A percentile compares a stretch with the other conserved stretches of the same genome.
These are phyloP conservation scores for Phoenix roebelenii DNA, from an alignment of 176 grass and related monocot species.

Conservation along the genomic window DNA sequence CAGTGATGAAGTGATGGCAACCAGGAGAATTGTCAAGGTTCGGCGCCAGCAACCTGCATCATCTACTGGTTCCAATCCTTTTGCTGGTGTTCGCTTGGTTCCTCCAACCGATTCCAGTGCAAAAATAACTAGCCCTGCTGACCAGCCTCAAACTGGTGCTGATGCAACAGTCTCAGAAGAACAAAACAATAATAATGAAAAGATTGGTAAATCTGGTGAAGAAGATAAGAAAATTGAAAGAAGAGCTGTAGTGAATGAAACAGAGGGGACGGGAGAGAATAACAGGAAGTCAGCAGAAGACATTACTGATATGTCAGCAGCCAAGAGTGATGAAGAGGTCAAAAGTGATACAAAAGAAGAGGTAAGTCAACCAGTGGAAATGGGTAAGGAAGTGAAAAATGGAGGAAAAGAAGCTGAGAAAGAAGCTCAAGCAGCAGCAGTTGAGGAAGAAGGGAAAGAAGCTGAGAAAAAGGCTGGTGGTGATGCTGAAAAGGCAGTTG, in stretches of 20 bases:
- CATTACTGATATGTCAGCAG: slow-evolving; percentile 17
- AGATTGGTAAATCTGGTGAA: slow-evolving; percentile 18
- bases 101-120: slow-evolving; percentile 37
- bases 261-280: slow-evolving; percentile 1
- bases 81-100: slow-evolving; percentile 58
- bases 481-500: slow-evolving; percentile 30
- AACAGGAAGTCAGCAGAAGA: slow-evolving; percentile 8
- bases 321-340: not conserved
- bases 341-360: not conserved
- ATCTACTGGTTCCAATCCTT: slow-evolving; percentile 63
- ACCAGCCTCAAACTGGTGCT: slow-evolving; percentile 35
- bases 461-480: slow-evolving; percentile 14
- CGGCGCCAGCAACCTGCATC: slow-evolving; percentile 42
- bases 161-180: slow-evolving; percentile 10
- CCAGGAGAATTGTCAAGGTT: slow-evolving; percentile 74
- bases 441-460: slow-evolving; percentile 24
- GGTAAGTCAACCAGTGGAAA: slow-evolving; percentile 22
- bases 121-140: slow-evolving; percentile 24
- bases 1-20: slow-evolving; percentile 95
- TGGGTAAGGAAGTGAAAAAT: slow-evolving; percentile 33
- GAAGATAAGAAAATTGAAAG: slow-evolving; percentile 29
- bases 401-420: slow-evolving; percentile 1
- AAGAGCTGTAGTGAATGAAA: slow-evolving; percentile 7
- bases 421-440: slow-evolving; percentile 9
- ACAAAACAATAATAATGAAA: slow-evolving; percentile 10